Conservation (phyloP, 805 yeast species). For the Candida wancherniae region DNA sequence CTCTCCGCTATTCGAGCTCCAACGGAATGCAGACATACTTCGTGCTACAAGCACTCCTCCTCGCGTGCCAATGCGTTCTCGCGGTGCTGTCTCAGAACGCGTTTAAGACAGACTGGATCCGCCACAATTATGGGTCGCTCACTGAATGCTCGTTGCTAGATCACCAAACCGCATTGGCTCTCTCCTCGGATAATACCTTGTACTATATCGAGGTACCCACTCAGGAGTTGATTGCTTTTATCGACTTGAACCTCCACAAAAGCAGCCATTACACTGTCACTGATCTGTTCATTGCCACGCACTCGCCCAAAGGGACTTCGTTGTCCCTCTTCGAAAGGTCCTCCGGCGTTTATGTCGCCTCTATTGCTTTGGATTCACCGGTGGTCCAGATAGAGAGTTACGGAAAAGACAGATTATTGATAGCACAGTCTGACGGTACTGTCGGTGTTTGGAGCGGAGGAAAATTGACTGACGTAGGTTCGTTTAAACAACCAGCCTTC, state of each 20-base stretch:
- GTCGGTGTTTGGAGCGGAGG: background rate
- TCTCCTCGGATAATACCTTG: constrained; percentile 23
- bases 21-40: no score
- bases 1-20: no score
- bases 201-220: constrained; percentile 16
- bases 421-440: constrained; percentile 4
- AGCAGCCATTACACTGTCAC: constrained; percentile 7
- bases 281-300: constrained; percentile 8
- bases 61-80: no score
- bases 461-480: constrained; percentile 5
- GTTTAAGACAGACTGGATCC: constrained; percentile 51
- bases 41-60: no score
- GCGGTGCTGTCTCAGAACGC: constrained; percentile 47
- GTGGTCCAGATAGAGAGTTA: constrained; percentile 2
- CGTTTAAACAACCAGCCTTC: constrained; percentile 4
- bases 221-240: constrained; percentile 26
- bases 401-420: constrained; percentile 1
- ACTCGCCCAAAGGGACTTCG: constrained; percentile 3
- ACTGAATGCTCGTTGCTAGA: constrained; percentile 11
- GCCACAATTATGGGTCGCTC: constrained; percentile 41
- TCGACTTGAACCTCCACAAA: constrained; percentile 18
- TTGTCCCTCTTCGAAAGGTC: constrained; percentile 11
- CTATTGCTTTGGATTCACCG: constrained; percentile 4
- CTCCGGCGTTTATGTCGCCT: constrained; percentile 10
- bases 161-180: constrained; percentile 16